Percentiles rank a stretch among this genome's conserved stretches.
Conservation (phyloP, 179 eudicot species). For the Sideroxylon spinosum region DNA sequence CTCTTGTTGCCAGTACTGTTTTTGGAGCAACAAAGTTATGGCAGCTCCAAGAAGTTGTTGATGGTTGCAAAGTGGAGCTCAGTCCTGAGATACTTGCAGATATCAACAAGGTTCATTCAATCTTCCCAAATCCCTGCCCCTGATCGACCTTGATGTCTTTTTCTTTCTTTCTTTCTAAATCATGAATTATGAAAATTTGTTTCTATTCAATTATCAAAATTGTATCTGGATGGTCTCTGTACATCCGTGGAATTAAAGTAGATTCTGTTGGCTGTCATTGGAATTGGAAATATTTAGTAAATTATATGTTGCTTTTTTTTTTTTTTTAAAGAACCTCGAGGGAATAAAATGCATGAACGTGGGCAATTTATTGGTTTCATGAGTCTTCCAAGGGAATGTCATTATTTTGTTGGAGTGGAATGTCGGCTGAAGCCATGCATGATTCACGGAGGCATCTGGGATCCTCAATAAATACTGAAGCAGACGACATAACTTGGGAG, state of each 20-base stretch:
- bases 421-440: no score
- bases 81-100: slow-evolving; percentile 53
- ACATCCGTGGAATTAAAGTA: not conserved
- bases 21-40: slow-evolving; percentile 87
- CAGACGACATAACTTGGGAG: no score
- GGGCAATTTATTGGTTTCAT: not conserved
- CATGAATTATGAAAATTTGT: not conserved
- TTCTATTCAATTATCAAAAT: not conserved
- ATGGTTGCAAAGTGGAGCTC: slow-evolving; percentile 56
- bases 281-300: no score
- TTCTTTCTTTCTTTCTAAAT: not conserved
- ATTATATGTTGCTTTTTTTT: no score
- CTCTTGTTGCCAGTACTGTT: slow-evolving; percentile 72
- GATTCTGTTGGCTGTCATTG: no score
- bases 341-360: not conserved
- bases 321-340: not conserved
- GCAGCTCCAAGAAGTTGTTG: slow-evolving; percentile 73
- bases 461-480: no score
- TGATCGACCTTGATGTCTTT: slow-evolving; percentile 12
- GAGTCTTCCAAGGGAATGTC: no score
- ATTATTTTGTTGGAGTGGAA: no score
- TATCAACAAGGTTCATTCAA: slow-evolving; percentile 60
- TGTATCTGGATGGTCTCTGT: not conserved
- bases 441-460: no score
- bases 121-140: slow-evolving; percentile 78